phyloP scores from a whole-genome alignment of 2,329 filamentous ascomycete genomes.

The Stemphylium vesicarium region DNA sequence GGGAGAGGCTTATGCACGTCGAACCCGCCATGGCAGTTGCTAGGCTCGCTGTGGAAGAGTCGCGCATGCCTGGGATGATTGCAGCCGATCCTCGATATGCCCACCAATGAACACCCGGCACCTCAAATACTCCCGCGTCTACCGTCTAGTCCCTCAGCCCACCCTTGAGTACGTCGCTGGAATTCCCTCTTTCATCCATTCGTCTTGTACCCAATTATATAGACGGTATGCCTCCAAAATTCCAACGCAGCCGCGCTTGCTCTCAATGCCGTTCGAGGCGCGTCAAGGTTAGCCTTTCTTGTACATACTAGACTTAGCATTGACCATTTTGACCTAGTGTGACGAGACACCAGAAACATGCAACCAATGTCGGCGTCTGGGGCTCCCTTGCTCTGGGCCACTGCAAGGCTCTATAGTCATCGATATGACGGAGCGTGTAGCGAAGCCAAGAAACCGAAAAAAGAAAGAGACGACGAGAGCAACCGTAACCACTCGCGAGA shows the following conservation, averaged over 20 bases:
- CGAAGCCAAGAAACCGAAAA: slow-evolving; percentile 30
- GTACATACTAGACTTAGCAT: neutral
- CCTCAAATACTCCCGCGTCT: neutral
- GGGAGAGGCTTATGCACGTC: neutral
- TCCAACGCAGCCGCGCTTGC: slow-evolving; percentile 44
- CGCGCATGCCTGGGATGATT: neutral
- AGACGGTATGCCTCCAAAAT: slow-evolving; percentile 26
- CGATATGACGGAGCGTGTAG: slow-evolving; percentile 43
- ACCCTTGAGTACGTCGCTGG: slow-evolving; percentile 7
- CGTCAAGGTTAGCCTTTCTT: slow-evolving; percentile 35
- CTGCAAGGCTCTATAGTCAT: slow-evolving; percentile 44
- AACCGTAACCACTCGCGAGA: slow-evolving; percentile 1
- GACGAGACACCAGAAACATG: slow-evolving; percentile 38
- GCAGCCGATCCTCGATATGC: neutral
- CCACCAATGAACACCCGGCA: neutral
- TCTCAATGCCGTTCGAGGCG: slow-evolving; percentile 44
- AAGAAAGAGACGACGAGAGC: slow-evolving; percentile 23
- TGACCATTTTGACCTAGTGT: slow-evolving; percentile 22
- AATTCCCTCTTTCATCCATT: slow-evolving; percentile 23
- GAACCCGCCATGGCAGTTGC: neutral
- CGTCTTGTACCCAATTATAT: neutral
- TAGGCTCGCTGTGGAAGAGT: neutral
- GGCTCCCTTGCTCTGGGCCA: slow-evolving; percentile 39
- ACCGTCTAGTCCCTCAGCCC: neutral
- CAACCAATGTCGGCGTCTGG: slow-evolving; percentile 27